Evolutionary conservation across 176 grass and related monocot species (phyloP).

Genomic region (Typha latifolia): DNA sequence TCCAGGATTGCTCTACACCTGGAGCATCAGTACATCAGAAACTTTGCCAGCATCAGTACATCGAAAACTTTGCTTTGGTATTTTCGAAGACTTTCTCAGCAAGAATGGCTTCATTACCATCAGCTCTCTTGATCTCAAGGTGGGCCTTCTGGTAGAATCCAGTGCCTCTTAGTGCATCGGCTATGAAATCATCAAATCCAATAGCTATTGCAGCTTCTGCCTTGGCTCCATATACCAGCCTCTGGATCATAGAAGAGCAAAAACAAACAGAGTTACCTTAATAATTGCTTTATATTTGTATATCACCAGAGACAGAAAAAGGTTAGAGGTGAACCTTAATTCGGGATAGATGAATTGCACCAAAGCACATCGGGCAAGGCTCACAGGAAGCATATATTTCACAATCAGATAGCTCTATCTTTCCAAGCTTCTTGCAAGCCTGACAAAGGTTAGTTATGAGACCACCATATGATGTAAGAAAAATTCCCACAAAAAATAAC

Average conservation of each 20-base stretch:
- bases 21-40: constrained; percentile 13
- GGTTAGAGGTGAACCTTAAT: constrained; percentile 48
- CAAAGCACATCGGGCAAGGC: constrained; percentile 96
- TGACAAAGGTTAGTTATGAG: constrained; percentile 7
- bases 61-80: constrained; percentile 84
- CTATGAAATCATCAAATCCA: constrained; percentile 97
- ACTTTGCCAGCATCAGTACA: constrained; percentile 37
- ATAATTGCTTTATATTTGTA: background rate
- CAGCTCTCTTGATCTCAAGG: constrained; percentile 77
- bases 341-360: constrained; percentile 90
- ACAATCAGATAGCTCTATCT: constrained; percentile 86
- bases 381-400: constrained; percentile 96
- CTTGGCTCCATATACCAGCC: constrained; percentile 91
- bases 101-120: constrained; percentile 84
- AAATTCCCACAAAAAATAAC: too few relatives aligned
- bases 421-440: constrained; percentile 95
- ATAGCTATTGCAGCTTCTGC: constrained; percentile 95
- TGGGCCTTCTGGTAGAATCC: constrained; percentile 80
- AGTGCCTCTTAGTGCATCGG: constrained; percentile 85
- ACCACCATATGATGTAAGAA: too few relatives aligned
- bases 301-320: constrained; percentile 24
- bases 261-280: background rate
- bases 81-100: constrained; percentile 95
- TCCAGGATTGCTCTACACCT: constrained; percentile 19
- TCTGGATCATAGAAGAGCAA: constrained; percentile 36